Evolutionary conservation across 495 filamentous ascomycete genomes (phyloP).

Genomic region (Tetracladium marchalianum): DNA sequence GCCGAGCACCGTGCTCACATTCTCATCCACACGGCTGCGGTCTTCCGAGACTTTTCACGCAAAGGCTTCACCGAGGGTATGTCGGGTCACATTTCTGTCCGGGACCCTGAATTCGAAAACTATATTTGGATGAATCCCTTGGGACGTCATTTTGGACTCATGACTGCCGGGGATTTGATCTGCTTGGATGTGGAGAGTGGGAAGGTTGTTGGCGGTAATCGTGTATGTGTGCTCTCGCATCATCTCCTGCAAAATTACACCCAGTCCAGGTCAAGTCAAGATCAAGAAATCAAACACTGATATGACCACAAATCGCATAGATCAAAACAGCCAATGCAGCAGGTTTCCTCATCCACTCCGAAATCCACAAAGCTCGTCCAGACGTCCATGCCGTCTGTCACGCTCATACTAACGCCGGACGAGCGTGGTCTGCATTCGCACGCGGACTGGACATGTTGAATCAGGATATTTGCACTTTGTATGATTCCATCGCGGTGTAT

Average conservation of each 20-base stretch:
- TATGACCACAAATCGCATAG: background rate
- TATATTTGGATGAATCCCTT: conserved; percentile 58
- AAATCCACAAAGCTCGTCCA: conserved; percentile 44
- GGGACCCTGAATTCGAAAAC: conserved; percentile 47
- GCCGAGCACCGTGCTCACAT: conserved; percentile 28
- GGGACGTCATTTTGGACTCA: conserved; percentile 44
- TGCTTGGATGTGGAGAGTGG: conserved; percentile 44
- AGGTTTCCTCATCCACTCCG: conserved; percentile 57
- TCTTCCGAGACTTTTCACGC: conserved; percentile 40
- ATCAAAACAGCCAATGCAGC: conserved; percentile 47
- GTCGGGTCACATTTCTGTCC: conserved; percentile 54
- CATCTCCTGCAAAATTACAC: background rate
- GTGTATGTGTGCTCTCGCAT: conserved; percentile 4
- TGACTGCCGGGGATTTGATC: conserved; percentile 42
- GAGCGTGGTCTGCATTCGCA: conserved; percentile 43
- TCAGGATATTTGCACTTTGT: conserved; percentile 47
- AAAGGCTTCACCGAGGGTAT: conserved; percentile 56
- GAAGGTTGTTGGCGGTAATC: conserved; percentile 40
- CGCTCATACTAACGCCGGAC: conserved; percentile 41
- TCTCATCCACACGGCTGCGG: conserved; percentile 42
- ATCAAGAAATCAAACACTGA: background rate
- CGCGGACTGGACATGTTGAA: conserved; percentile 46
- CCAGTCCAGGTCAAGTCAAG: background rate
- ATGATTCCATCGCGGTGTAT: conserved; percentile 41
- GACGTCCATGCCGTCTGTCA: conserved; percentile 45